Conservation (phyloP, 371 early-diverging fungal species). For the Dichotomocladium elegans region DNA sequence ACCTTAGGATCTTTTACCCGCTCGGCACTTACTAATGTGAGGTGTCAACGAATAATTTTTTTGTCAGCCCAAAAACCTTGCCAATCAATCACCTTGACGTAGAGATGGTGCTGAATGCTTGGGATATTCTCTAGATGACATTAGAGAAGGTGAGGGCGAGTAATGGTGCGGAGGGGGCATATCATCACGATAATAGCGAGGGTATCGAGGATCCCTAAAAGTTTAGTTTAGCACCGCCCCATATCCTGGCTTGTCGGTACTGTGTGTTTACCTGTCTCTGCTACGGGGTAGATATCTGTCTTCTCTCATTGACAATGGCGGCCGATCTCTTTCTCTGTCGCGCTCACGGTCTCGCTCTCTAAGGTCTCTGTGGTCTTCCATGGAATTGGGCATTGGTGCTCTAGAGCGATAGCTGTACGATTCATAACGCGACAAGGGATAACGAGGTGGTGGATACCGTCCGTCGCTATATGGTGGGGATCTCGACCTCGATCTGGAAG, state of each 20-base stretch:
- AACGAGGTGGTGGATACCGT: constrained; percentile 31
- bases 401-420: constrained; percentile 31
- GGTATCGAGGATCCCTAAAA: constrained; percentile 33
- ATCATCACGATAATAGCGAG: constrained; percentile 48
- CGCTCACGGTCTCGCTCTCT: constrained; percentile 50
- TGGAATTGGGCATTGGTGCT: constrained; percentile 32
- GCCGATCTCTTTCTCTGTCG: constrained; percentile 41
- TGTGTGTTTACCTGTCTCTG: constrained; percentile 26
- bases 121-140: constrained; percentile 28
- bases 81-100: constrained; percentile 17
- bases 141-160: constrained; percentile 18
- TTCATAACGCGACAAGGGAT: constrained; percentile 37
- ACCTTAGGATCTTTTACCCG: constrained; percentile 13
- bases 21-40: constrained; percentile 1
- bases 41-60: too few relatives aligned
- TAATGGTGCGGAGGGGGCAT: constrained; percentile 29
- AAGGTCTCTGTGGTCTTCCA: constrained; percentile 48
- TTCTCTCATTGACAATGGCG: constrained; percentile 30
- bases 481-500: constrained; percentile 36
- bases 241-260: too few relatives aligned
- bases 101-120: constrained; percentile 16
- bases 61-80: too few relatives aligned
- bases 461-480: constrained; percentile 47
- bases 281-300: constrained; percentile 37
- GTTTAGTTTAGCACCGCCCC: neutral